phyloP scores from a whole-genome alignment of 1,284 basidiomycete genomes.

The Hemileia vastatrix region DNA sequence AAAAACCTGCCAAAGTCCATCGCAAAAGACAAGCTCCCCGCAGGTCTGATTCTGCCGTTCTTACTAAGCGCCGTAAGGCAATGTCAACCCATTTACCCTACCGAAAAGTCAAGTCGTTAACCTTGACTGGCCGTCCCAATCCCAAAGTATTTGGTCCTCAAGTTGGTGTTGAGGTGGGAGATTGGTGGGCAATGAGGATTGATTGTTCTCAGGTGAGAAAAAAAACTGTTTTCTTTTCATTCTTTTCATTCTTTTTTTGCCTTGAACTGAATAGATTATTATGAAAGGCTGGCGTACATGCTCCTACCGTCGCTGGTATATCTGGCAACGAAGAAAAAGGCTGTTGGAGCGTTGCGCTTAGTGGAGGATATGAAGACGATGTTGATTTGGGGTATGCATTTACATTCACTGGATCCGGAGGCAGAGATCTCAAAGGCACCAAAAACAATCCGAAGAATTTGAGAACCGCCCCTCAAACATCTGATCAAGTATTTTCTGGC shows the following conservation, averaged over 20 bases:
- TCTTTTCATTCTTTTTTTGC: neutral
- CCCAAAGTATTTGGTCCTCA: conserved; percentile 32
- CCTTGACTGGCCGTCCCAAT: conserved; percentile 17
- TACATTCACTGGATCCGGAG: conserved; percentile 57
- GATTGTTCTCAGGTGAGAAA: conserved; percentile 19
- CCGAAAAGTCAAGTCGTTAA: conserved; percentile 9
- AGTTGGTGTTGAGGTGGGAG: conserved; percentile 45
- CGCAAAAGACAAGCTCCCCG: conserved; percentile 2
- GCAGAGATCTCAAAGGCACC: conserved; percentile 69
- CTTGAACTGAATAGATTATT: conserved; percentile 13
- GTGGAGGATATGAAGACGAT: conserved; percentile 70
- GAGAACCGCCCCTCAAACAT: conserved; percentile 69
- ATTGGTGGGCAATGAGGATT: conserved; percentile 29
- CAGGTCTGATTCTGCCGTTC: neutral
- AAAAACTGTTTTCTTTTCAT: neutral
- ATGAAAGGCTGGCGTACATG: conserved; percentile 31
- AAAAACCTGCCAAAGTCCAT: neutral
- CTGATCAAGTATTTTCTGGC: conserved; percentile 65
- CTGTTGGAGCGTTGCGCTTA: conserved; percentile 67
- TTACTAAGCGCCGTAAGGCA: conserved; percentile 5
- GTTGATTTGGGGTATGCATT: conserved; percentile 68
- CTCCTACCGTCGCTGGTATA: conserved; percentile 67
- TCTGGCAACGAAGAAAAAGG: conserved; percentile 54
- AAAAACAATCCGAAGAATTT: conserved; percentile 59
- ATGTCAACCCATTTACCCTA: neutral